These are phyloP conservation scores for Gloeostereum incarnatum DNA, from an alignment of 768 basidiomycete genomes.

Conservation along the genomic window DNA sequence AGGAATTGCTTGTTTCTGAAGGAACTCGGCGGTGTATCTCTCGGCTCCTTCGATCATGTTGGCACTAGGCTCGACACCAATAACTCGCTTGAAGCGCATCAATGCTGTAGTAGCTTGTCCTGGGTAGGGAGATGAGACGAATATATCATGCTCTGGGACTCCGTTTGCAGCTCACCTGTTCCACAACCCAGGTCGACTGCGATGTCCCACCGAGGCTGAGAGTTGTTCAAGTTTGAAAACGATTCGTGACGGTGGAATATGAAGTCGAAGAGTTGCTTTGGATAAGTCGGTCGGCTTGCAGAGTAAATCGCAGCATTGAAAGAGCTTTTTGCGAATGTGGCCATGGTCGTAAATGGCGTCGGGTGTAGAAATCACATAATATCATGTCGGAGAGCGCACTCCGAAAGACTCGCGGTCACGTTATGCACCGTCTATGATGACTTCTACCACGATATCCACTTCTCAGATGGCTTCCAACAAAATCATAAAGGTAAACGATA, in stretches of 20 bases:
- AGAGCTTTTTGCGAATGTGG: constrained; percentile 40
- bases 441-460: too few species aligned
- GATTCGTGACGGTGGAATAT: constrained; percentile 36
- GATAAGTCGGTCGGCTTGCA: constrained; percentile 42
- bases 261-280: constrained; percentile 33
- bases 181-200: constrained; percentile 81
- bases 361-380: too few species aligned
- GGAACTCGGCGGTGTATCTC: constrained; percentile 12
- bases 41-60: constrained; percentile 59
- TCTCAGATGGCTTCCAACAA: too few species aligned
- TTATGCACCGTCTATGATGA: too few species aligned
- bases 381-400: too few species aligned
- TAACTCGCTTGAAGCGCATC: constrained; percentile 43
- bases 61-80: constrained; percentile 68
- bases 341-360: constrained; percentile 35
- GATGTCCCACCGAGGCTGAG: too few species aligned
- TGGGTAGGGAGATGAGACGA: constrained; percentile 15
- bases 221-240: too few species aligned
- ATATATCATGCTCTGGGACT: background rate
- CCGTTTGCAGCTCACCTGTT: constrained; percentile 39
- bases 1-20: constrained; percentile 15
- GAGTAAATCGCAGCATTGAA: constrained; percentile 43
- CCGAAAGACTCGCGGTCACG: too few species aligned
- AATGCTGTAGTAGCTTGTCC: constrained; percentile 65
- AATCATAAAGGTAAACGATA: too few species aligned